Evolutionary conservation across 148 eudicot species (phyloP), one percentile per base, ranked within the genome.

Genomic region (Spergularia marina): DNA sequence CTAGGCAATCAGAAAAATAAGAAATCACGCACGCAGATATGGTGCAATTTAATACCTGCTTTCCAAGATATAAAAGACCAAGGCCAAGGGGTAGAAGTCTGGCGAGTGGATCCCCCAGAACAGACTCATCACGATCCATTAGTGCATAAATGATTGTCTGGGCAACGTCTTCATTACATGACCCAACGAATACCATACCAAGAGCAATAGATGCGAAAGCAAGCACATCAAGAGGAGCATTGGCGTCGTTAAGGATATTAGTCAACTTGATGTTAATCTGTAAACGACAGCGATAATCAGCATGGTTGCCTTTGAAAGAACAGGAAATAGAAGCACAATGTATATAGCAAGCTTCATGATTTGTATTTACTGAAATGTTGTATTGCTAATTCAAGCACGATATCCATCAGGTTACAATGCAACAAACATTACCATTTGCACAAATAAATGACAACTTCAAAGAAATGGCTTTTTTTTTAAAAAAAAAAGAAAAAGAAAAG

Each of bases 41-140:
- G 59, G 47, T 54, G 34, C 3, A 51, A 47, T 41, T 34, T 14
- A 77, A 16, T 84, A 92, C 99, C 97, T 95, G 94, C 81, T 95
- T 95, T 47, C 99, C 99, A 44, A 95, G 89, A 80, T 90, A 95
- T 41, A 95, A 80, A 75, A 95, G 90, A 78, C 99, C 96, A 83
- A 92, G 97, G 51, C 94, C 97, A 70, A 95, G 91, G 53, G 97
- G 94, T 74, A 95, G 85, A 71, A 92, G 83, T 62, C 87, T 88
- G 47, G 92, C 83, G 53, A 95, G 90, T 55, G 96, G 91, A 79
- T 95, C 97, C 72, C 91, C 94, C 75, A 89, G 81, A 70, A 88
- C 97, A 58, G 96, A 65, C 65, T 95, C 97, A 63, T 87, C 88
- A 60, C 92, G 82, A 58, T 90, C 92, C 99, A 90, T 90, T 77